Percentiles rank a stretch among this genome's conserved stretches.
Conservation (phyloP, 257 asterid species). For the Solanum tarijense region DNA sequence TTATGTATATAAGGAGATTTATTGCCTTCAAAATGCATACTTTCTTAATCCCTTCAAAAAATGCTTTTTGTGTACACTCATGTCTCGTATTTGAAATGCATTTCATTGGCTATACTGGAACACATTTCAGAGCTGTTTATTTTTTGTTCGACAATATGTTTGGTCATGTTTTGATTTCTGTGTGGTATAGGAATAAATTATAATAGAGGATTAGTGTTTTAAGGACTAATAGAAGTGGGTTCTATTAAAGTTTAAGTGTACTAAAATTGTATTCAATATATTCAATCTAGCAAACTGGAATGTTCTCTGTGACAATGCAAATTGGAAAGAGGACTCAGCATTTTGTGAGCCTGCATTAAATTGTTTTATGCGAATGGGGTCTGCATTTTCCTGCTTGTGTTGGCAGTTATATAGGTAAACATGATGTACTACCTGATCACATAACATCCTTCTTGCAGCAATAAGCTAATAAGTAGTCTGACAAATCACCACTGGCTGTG, state of each 20-base stretch:
- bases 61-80: background rate
- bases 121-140: background rate
- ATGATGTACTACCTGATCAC: background rate
- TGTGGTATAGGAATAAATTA: background rate
- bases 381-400: background rate
- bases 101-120: background rate
- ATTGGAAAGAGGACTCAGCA: background rate
- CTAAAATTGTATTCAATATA: background rate
- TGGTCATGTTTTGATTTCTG: background rate
- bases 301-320: background rate
- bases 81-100: background rate
- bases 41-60: background rate
- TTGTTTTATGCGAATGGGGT: background rate
- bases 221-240: background rate
- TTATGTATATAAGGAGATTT: background rate
- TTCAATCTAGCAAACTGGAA: background rate
- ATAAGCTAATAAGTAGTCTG: background rate
- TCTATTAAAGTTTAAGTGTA: background rate
- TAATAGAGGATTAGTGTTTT: background rate
- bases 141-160: background rate
- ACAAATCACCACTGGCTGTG: background rate
- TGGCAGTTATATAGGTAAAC: background rate
- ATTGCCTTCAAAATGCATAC: background rate
- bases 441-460: background rate
- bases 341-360: background rate